phyloP scores from a whole-genome alignment of 805 yeast species.

The Komagataella ulmi region DNA sequence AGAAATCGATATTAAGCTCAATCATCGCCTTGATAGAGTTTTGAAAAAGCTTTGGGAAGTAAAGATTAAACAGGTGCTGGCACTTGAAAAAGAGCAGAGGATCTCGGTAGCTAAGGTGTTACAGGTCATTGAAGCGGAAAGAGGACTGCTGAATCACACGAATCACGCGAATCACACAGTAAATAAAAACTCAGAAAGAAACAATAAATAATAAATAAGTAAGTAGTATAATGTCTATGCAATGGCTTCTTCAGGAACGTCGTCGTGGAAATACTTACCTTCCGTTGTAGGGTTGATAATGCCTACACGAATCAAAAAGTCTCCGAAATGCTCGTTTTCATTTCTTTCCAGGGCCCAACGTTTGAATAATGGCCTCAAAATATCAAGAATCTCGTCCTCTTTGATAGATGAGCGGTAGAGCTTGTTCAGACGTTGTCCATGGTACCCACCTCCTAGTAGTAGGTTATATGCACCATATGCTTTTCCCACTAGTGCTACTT shows the following conservation, averaged over 20 bases:
- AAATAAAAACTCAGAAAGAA: neutral
- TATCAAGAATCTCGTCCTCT: constrained; percentile 75
- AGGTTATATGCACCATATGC: constrained; percentile 88
- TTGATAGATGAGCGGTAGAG: constrained; percentile 76
- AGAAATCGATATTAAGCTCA: constrained; percentile 22
- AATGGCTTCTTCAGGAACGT: constrained; percentile 62
- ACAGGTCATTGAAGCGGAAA: neutral
- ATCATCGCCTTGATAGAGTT: constrained; percentile 29
- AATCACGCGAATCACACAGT: too few relatives aligned
- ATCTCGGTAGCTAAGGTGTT: constrained; percentile 19
- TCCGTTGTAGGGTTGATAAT: constrained; percentile 78
- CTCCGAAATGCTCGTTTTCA: constrained; percentile 93
- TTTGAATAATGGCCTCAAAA: constrained; percentile 77
- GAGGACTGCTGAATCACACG: neutral
- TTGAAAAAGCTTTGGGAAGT: constrained; percentile 36
- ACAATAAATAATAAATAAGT: constrained; percentile 1
- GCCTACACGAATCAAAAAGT: constrained; percentile 79
- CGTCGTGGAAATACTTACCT: constrained; percentile 93
- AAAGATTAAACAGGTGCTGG: constrained; percentile 27
- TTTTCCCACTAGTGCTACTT: constrained; percentile 89
- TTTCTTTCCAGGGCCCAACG: constrained; percentile 87
- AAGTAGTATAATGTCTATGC: constrained; percentile 1
- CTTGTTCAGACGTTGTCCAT: constrained; percentile 87
- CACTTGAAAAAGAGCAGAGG: constrained; percentile 27
- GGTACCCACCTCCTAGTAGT: constrained; percentile 92